Evolutionary conservation across 2,329 filamentous ascomycete genomes (phyloP).

Genomic region (Diaporthe nobilis): DNA sequence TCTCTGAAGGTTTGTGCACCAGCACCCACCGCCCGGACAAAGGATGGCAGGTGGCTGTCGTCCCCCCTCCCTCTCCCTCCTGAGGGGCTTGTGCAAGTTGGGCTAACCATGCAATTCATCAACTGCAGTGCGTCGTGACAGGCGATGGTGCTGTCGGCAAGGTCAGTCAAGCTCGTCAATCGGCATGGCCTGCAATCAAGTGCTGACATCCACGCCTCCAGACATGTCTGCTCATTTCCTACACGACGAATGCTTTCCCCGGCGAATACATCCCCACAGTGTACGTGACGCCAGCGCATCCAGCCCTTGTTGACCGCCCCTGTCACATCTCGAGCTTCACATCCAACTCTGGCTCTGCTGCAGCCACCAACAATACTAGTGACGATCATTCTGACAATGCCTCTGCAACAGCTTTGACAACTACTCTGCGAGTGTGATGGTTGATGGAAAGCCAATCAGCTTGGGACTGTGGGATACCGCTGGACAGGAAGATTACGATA

Average conservation of each 20-base stretch:
- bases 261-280: conserved; percentile 99
- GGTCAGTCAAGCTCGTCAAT: conserved; percentile 65
- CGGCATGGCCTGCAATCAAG: conserved; percentile 45
- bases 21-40: not conserved
- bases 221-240: conserved; percentile 99
- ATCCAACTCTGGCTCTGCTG: conserved; percentile 9
- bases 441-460: conserved; percentile 97
- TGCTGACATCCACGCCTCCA: conserved; percentile 54
- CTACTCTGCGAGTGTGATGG: conserved; percentile 99
- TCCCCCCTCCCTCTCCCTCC: conserved; percentile 16
- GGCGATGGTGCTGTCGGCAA: conserved; percentile 99
- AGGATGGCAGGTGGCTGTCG: conserved; percentile 16
- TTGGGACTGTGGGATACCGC: conserved; percentile 98
- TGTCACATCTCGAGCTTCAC: conserved; percentile 37
- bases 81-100: conserved; percentile 40
- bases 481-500: conserved; percentile 98
- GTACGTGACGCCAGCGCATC: conserved; percentile 58
- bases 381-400: conserved; percentile 45
- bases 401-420: conserved; percentile 84
- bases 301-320: conserved; percentile 34
- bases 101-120: conserved; percentile 52
- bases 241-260: conserved; percentile 99
- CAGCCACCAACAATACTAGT: not conserved
- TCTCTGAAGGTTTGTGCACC: conserved; percentile 82
- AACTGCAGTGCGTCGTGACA: conserved; percentile 90